These are phyloP conservation scores for Wickerhamomyces ciferrii DNA, from an alignment of 805 yeast species.

Conservation along the genomic window DNA sequence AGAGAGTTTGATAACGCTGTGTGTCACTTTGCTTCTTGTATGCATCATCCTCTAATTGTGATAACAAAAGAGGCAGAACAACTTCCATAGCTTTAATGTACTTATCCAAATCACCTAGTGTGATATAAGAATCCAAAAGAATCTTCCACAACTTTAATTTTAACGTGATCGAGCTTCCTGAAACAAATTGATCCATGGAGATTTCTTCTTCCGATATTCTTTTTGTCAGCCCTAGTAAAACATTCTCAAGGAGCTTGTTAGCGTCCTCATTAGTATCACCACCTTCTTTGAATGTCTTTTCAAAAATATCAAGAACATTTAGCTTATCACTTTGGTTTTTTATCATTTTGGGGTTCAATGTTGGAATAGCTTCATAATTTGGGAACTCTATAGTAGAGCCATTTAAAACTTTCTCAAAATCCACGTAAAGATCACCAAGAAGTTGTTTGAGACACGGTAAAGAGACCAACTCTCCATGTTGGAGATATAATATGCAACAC, in stretches of 20 bases:
- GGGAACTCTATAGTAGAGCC: constrained; percentile 35
- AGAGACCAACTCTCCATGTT: constrained; percentile 31
- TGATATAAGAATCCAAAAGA: constrained; percentile 51
- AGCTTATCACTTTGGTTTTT: constrained; percentile 64
- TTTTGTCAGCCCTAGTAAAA: constrained; percentile 28
- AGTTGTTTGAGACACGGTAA: constrained; percentile 24
- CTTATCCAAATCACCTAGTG: constrained; percentile 23
- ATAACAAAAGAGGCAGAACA: constrained; percentile 40
- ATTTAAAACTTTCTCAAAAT: constrained; percentile 7
- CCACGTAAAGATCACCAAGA: constrained; percentile 17
- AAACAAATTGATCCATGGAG: constrained; percentile 59
- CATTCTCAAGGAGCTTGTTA: constrained; percentile 36
- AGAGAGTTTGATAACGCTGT: constrained; percentile 36
- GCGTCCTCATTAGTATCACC: constrained; percentile 21
- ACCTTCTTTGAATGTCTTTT: constrained; percentile 25
- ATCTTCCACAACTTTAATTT: constrained; percentile 73
- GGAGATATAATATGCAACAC: constrained; percentile 40
- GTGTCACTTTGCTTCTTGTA: constrained; percentile 19
- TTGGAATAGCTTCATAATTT: constrained; percentile 58
- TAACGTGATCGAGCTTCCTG: constrained; percentile 58
- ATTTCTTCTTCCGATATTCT: constrained; percentile 27
- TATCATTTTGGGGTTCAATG: constrained; percentile 43
- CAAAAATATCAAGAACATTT: constrained; percentile 61
- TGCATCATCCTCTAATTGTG: constrained; percentile 25
- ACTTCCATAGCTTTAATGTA: constrained; percentile 46